Conservation (phyloP, 108 stramenopile species). For the Nitzschia sp. region DNA sequence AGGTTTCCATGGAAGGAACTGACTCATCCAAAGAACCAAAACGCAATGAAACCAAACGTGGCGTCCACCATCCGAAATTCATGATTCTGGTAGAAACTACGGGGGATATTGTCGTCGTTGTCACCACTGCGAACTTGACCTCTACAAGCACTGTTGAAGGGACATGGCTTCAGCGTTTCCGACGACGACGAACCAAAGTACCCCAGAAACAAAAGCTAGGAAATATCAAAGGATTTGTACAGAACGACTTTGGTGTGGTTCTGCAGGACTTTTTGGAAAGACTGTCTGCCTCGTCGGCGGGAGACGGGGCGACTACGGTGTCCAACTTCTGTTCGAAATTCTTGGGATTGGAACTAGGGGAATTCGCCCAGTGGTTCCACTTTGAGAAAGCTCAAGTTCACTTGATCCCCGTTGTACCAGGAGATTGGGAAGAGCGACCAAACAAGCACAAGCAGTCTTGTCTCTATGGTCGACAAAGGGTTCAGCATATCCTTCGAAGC, state of each 20-base stretch:
- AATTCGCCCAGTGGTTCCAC: slow-evolving; percentile 34
- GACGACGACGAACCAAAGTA: slow-evolving; percentile 23
- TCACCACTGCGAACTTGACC: slow-evolving; percentile 73
- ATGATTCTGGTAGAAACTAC: slow-evolving; percentile 66
- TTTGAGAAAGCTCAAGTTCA: slow-evolving; percentile 68
- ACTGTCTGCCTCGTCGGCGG: slow-evolving; percentile 49
- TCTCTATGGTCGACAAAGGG: slow-evolving; percentile 69
- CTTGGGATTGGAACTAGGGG: slow-evolving; percentile 33
- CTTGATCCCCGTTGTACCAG: slow-evolving; percentile 70
- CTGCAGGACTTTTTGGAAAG: slow-evolving; percentile 63
- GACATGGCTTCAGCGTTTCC: slow-evolving; percentile 79
- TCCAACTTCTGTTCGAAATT: slow-evolving; percentile 47
- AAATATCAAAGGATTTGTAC: not conserved
- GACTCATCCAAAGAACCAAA: slow-evolving; percentile 19
- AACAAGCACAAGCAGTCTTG: slow-evolving; percentile 2
- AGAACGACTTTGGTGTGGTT: slow-evolving; percentile 63
- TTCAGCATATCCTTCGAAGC: slow-evolving; percentile 56
- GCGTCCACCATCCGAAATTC: slow-evolving; percentile 85
- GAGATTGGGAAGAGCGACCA: slow-evolving; percentile 34
- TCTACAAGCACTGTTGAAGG: slow-evolving; percentile 54
- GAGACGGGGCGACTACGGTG: slow-evolving; percentile 30
- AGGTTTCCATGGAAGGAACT: slow-evolving; percentile 14
- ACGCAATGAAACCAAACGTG: slow-evolving; percentile 20
- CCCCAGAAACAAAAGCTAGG: not conserved
- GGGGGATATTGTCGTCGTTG: slow-evolving; percentile 70